phyloP scores from a whole-genome alignment of 2,329 filamentous ascomycete genomes.

The Fusarium setosum region DNA sequence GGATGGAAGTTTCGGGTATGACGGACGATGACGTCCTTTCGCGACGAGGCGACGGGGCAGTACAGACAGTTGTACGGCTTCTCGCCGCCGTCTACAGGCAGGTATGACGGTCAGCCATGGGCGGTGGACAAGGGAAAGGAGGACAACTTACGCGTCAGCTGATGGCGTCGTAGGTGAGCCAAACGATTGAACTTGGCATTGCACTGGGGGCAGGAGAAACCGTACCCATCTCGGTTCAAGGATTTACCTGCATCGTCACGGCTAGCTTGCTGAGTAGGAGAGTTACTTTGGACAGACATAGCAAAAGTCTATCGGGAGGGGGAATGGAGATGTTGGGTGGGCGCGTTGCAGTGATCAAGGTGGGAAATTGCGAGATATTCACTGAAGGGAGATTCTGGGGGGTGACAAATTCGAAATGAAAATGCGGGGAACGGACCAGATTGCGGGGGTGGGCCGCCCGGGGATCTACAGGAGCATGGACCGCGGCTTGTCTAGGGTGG shows the following conservation, averaged over 20 bases:
- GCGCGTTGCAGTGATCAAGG: background rate
- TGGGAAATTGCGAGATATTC: background rate
- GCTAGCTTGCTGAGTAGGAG: background rate
- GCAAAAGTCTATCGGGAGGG: background rate
- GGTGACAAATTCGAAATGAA: background rate
- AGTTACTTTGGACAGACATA: slow-evolving; percentile 7
- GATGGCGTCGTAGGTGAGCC: slow-evolving; percentile 5
- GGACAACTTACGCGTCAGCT: slow-evolving; percentile 2
- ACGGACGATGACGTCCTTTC: slow-evolving; percentile 6
- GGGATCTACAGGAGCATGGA: background rate
- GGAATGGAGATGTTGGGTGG: background rate
- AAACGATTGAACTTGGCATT: slow-evolving; percentile 5
- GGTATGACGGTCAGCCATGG: background rate
- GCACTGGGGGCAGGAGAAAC: slow-evolving; percentile 3
- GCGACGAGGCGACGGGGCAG: slow-evolving; percentile 1
- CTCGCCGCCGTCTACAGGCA: background rate
- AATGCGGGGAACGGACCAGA: background rate
- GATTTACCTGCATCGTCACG: slow-evolving; percentile 2
- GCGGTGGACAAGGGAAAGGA: background rate
- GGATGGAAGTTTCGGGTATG: slow-evolving; percentile 8
- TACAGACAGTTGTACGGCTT: slow-evolving; percentile 7
- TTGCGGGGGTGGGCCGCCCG: background rate
- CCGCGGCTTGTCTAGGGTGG: background rate
- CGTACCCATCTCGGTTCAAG: background rate
- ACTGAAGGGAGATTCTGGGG: background rate